phyloP scores from a whole-genome alignment of 768 basidiomycete genomes.

The Obba rivulosa region DNA sequence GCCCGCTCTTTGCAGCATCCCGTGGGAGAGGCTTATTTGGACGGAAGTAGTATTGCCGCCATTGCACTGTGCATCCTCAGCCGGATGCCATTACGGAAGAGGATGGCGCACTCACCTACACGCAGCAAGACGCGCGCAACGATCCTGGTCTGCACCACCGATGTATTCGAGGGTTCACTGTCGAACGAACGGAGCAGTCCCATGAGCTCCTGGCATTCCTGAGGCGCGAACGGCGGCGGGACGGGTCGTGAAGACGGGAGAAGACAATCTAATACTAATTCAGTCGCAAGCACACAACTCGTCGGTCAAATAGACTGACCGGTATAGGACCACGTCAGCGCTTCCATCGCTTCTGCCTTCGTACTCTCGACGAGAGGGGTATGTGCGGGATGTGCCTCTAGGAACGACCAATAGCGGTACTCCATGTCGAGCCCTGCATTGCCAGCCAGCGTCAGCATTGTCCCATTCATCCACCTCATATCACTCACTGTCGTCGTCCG shows the following conservation, averaged over 20 bases:
- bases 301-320: slow-evolving; percentile 30
- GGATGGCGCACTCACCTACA: slow-evolving; percentile 42
- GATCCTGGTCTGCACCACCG: slow-evolving; percentile 53
- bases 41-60: slow-evolving; percentile 68
- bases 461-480: background rate
- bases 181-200: slow-evolving; percentile 46
- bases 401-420: slow-evolving; percentile 77
- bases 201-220: slow-evolving; percentile 74
- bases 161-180: slow-evolving; percentile 38
- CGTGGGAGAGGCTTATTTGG: slow-evolving; percentile 61
- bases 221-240: slow-evolving; percentile 66
- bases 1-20: slow-evolving; percentile 33
- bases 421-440: slow-evolving; percentile 63
- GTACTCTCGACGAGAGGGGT: slow-evolving; percentile 49
- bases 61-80: slow-evolving; percentile 40
- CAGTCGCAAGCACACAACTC: no score
- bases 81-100: background rate
- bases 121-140: slow-evolving; percentile 65
- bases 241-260: slow-evolving; percentile 52
- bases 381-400: slow-evolving; percentile 78
- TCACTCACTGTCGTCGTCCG: slow-evolving; percentile 38
- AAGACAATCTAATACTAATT: slow-evolving; percentile 66
- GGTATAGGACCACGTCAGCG: slow-evolving; percentile 77
- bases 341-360: slow-evolving; percentile 65
- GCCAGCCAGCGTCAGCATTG: background rate